Base-by-base conservation (phyloP, 2,329 filamentous ascomycete species). In the Penicillium sp. region DNA sequence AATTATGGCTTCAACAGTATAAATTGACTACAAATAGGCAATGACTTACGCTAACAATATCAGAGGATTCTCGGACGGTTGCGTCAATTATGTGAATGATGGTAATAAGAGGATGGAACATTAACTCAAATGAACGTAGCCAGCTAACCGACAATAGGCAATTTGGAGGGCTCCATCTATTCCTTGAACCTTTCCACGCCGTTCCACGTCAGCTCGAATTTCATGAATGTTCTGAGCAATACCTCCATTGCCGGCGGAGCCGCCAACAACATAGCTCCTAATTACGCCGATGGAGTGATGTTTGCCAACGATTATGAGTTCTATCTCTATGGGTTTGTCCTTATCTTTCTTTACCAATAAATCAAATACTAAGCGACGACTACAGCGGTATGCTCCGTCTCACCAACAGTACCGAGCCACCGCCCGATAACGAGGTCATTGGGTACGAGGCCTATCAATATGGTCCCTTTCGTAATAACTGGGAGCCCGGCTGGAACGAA, bases 241-340 rank as follows among this genome's bases (percentile, higher is more conserved):
- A 80, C 54, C 54, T 79, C 40, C 75, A 46, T 57, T 6, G 40
- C 44, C 1, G 51, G 46, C 2, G 52, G 50, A 5, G 44, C 38
- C 13, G 38, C 50, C 24, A 60, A 51, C 30, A 57, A 57, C 22
- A 42, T 60, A 11, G 51, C 77, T 0, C 83, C 83, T 0, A 81
- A 81, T 57, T 87, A 81, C 54, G 54, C 75, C 14, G 84, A 87
- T 53, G 87, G 87, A 2, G 81, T 76, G 7, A 80, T 89, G 72
- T 79, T 90, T 28, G 79, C 78, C 43, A 89, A 88, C 58, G 74
- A 88, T 51, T 71, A 78, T 44, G 79, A 86, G 53, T 84, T 84
- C 61, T 84, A 79, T 59, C 73, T 85, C 2, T 89, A 85, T 48
- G 87, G 86, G 71, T 72, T 47, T n/a, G 58, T 50, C 20, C 9